Conservation (phyloP, 805 yeast species). For the Lipomyces japonicus region DNA sequence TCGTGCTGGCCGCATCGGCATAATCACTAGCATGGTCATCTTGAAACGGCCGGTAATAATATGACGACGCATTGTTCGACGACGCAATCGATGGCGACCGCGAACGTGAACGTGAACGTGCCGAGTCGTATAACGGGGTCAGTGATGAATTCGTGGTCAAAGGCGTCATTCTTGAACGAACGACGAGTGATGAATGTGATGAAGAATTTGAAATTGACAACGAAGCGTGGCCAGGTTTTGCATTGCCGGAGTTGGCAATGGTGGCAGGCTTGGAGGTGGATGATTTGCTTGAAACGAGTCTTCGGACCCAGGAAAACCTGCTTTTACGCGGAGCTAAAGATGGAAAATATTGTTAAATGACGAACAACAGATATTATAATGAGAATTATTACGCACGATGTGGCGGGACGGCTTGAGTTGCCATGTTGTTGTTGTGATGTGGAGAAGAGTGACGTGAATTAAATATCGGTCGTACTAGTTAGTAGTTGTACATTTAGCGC, state of each 20-base stretch:
- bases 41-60: background rate
- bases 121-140: slow-evolving; percentile 10
- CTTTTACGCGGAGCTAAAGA: slow-evolving; percentile 13
- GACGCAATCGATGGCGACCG: background rate
- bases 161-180: slow-evolving; percentile 9
- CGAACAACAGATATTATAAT: too few relatives aligned
- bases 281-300: slow-evolving; percentile 11
- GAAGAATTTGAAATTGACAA: background rate
- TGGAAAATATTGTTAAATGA: too few relatives aligned
- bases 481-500: too few relatives aligned
- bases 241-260: background rate
- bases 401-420: too few relatives aligned
- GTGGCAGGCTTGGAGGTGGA: background rate
- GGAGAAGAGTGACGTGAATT: too few relatives aligned
- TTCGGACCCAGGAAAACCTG: slow-evolving; percentile 28
- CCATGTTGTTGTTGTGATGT: too few relatives aligned
- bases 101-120: background rate
- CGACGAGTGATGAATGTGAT: background rate
- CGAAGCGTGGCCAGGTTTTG: background rate
- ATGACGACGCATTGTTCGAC: background rate
- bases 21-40: background rate
- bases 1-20: background rate
- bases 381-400: too few relatives aligned
- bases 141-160: slow-evolving; percentile 19
- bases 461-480: too few relatives aligned